phyloP scores from a whole-genome alignment of 2,329 filamentous ascomycete species.

The Calonectria multiphialidica region DNA sequence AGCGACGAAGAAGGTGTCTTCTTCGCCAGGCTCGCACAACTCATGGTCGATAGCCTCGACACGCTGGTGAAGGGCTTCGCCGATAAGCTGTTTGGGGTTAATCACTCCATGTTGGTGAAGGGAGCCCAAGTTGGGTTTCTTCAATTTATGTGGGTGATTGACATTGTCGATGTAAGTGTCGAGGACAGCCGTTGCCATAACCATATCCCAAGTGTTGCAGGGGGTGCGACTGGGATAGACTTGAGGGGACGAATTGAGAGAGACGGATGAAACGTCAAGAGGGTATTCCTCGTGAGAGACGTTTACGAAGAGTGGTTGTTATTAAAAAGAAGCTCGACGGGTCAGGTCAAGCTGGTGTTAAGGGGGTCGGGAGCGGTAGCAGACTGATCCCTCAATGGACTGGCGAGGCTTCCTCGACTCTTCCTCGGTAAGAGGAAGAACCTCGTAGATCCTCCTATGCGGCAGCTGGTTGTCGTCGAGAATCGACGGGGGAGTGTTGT shows the following conservation, averaged over 20 bases:
- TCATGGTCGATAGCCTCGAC: constrained; percentile 89
- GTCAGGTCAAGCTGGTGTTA: constrained; percentile 71
- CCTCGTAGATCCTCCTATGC: constrained; percentile 98
- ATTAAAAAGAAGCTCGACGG: constrained; percentile 29
- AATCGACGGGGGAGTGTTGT: constrained; percentile 64
- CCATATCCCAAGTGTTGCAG: constrained; percentile 65
- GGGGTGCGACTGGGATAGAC: constrained; percentile 27
- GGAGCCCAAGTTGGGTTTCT: constrained; percentile 56
- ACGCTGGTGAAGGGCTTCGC: constrained; percentile 86
- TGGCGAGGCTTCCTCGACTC: constrained; percentile 99
- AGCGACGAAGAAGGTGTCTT: constrained; percentile 98
- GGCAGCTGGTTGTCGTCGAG: constrained; percentile 88
- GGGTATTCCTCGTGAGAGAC: constrained; percentile 21
- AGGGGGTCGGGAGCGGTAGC: constrained; percentile 95
- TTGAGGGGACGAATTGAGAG: constrained; percentile 30
- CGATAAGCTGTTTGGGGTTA: constrained; percentile 83
- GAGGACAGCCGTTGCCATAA: constrained; percentile 73
- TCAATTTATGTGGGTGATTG: constrained; percentile 62
- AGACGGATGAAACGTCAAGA: constrained; percentile 9
- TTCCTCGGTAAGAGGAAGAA: constrained; percentile 99
- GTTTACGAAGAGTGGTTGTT: constrained; percentile 22
- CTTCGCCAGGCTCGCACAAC: constrained; percentile 89
- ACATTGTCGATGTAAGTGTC: constrained; percentile 64
- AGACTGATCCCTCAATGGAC: constrained; percentile 89
- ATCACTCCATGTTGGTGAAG: constrained; percentile 55